A percentile compares a stretch with the other conserved stretches of the same genome.
Conservation (phyloP, 176 grass and related monocot genomes). For the Oryza australiensis region DNA sequence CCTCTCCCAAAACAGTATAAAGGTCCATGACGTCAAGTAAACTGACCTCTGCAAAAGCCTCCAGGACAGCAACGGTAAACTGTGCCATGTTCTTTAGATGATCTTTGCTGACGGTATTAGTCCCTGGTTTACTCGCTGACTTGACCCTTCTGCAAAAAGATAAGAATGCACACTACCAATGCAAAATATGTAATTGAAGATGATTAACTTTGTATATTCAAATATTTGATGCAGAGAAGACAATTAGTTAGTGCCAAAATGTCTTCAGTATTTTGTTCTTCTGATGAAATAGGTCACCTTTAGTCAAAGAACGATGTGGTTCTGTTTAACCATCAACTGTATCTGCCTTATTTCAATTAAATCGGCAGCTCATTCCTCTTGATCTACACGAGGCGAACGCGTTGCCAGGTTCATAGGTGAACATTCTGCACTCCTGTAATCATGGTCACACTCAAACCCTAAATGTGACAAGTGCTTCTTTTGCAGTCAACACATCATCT, state of each 20-base stretch:
- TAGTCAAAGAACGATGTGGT: conserved; percentile 6
- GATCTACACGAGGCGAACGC: background rate
- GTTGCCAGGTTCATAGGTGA: conserved; percentile 7
- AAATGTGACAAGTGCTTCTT: conserved; percentile 20
- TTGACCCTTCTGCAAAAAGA: conserved; percentile 48
- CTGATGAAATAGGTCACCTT: background rate
- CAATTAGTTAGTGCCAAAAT: conserved; percentile 36
- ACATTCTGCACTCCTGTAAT: conserved; percentile 27
- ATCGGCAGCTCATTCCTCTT: background rate
- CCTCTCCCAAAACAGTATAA: conserved; percentile 55
- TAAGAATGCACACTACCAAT: conserved; percentile 31
- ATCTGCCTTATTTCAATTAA: conserved; percentile 1
- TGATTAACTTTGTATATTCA: background rate
- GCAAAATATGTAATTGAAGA: conserved; percentile 20
- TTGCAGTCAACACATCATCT: conserved; percentile 2
- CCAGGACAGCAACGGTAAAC: conserved; percentile 78
- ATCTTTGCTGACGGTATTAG: conserved; percentile 43
- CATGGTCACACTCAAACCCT: background rate
- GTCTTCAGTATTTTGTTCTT: conserved; percentile 29
- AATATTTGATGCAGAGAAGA: conserved; percentile 24
- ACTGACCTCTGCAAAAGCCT: conserved; percentile 75
- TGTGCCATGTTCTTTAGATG: conserved; percentile 52
- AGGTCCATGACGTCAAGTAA: conserved; percentile 19
- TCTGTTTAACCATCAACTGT: conserved; percentile 13
- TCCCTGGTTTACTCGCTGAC: background rate